phyloP scores from a whole-genome alignment of 768 basidiomycete species.

The Mycena belliarum region DNA sequence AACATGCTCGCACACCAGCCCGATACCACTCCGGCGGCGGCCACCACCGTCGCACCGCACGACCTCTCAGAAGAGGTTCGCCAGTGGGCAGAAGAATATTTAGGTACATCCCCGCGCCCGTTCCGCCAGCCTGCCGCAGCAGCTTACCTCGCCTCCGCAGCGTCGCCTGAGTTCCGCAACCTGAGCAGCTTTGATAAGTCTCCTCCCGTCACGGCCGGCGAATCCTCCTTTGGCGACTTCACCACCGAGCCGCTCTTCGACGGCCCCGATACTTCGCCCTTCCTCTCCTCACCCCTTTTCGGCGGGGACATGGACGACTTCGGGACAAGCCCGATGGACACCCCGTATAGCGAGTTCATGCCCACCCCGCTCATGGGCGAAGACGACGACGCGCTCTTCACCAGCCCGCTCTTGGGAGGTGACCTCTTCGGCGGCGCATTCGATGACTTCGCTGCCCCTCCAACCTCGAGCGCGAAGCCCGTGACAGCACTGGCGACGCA shows the following conservation, averaged over 20 bases:
- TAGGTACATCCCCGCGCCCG: constrained; percentile 6
- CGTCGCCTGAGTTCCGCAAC: constrained; percentile 22
- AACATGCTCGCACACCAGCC: constrained; percentile 43
- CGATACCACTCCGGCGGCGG: constrained; percentile 21
- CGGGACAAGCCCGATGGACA: constrained; percentile 19
- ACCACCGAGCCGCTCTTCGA: neutral
- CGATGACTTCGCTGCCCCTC: neutral
- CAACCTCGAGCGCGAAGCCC: neutral
- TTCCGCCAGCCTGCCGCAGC: no score
- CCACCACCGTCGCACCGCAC: neutral
- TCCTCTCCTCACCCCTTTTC: neutral
- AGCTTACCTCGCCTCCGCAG: neutral
- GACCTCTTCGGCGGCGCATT: constrained; percentile 10
- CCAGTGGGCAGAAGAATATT: neutral
- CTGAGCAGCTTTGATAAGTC: constrained; percentile 13
- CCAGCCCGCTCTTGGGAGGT: neutral
- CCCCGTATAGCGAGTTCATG: constrained; percentile 15
- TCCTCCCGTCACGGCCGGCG: neutral
- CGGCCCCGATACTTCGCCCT: neutral
- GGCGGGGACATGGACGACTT: constrained; percentile 15
- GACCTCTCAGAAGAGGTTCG: neutral
- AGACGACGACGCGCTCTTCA: neutral
- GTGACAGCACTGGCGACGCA: constrained; percentile 6
- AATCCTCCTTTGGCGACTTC: neutral
- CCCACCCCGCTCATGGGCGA: constrained; percentile 11